Evolutionary conservation across 495 filamentous ascomycete species (phyloP), one percentile per base, ranked within the genome.

Genomic region (Xanthoparmelia taractica): DNA sequence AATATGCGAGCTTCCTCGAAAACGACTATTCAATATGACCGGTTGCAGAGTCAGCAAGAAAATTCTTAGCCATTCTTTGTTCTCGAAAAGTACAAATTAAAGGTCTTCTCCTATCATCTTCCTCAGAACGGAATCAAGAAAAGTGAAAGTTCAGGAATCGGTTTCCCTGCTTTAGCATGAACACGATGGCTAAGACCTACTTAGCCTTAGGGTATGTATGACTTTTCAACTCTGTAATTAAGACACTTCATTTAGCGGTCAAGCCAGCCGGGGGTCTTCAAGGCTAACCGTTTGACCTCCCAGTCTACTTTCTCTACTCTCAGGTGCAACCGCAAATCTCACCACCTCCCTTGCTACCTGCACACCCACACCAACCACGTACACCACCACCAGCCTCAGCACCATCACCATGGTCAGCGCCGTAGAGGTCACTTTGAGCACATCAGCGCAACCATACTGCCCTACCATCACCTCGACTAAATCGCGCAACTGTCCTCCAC

Each of bases 391-490:
- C 27, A 52, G 27, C 48, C 15, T 31, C 27, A 31, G 48, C 48
- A 52, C 25, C 25, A 18, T 31, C 7, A 52, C 48, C 12, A 29
- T 25, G 25, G 27, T 52, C 48, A 31, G 12, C 27, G 3, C 45
- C 45, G 45, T 25, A 4, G 23, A 48, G 2, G 15, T 48, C 23
- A 48, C 45, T 6, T 13, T 13, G 2, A 27, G 4, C 23, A 33
- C 48, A 52, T 31, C 48, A 29, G 48, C 48, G 15, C 48, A 52
- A 52, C 48, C 48, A 31, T 52, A 52, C 27, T 52, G 48, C 13
- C 48, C 48, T 8, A 52, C 48, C 3, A 52, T 52, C 12, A 52
- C 48, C 48, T 31, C 25, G 0, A 52, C 48, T 8, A 52, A 52
- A 18, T 33, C 48, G 27, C 48, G 15, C 31, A 52, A 18, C 5